phyloP scores from a whole-genome alignment of 1,284 basidiomycete genomes.

The Boletus sp. region DNA sequence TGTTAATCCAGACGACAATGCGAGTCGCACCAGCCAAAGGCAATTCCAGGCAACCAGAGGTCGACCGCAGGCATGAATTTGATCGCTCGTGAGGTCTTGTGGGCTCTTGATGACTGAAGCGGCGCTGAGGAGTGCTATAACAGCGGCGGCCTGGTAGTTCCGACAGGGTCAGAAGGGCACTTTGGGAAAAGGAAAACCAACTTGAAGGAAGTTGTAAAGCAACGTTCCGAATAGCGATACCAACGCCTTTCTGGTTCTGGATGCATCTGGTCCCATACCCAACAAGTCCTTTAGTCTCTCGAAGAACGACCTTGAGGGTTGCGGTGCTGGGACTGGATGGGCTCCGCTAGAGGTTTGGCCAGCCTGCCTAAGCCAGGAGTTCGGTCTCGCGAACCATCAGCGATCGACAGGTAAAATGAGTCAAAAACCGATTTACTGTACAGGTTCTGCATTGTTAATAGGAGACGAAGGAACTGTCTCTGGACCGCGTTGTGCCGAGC shows the following conservation, averaged over 20 bases:
- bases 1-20: conserved; percentile 48
- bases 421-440: conserved; percentile 22
- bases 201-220: conserved; percentile 55
- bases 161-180: conserved; percentile 11
- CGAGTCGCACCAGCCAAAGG: conserved; percentile 61
- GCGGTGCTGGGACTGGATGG: conserved; percentile 5
- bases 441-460: conserved; percentile 10
- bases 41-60: conserved; percentile 70
- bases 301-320: conserved; percentile 16
- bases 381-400: conserved; percentile 22
- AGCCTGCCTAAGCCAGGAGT: conserved; percentile 28
- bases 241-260: conserved; percentile 52
- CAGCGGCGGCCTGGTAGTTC: conserved; percentile 45
- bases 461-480: conserved; percentile 24
- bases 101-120: conserved; percentile 51
- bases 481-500: conserved; percentile 23
- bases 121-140: conserved; percentile 52
- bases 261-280: conserved; percentile 55
- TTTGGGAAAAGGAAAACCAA: conserved; percentile 29
- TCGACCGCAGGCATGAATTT: conserved; percentile 63
- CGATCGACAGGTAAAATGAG: conserved; percentile 7
- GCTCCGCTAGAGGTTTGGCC: conserved; percentile 18
- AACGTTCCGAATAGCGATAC: conserved; percentile 56
- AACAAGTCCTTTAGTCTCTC: conserved; percentile 42
- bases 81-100: conserved; percentile 40